phyloP scores from a whole-genome alignment of 345 rosid genomes.

The Populus simonii region DNA sequence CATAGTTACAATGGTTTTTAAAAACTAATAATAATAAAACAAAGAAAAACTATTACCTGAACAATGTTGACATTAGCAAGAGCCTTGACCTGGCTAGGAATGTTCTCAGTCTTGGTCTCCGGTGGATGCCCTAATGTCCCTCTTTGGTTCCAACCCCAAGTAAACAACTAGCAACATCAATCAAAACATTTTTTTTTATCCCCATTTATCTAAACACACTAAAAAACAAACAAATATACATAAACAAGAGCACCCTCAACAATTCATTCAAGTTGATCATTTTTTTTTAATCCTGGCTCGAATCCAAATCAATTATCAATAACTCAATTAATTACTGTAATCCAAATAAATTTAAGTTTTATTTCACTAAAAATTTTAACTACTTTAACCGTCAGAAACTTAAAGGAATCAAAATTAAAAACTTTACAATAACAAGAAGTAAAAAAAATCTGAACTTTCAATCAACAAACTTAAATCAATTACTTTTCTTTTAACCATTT shows the following conservation, averaged over 20 bases:
- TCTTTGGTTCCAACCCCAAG: conserved; percentile 99
- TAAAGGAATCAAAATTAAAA: background rate
- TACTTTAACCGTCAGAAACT: background rate
- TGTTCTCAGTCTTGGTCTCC: conserved; percentile 80
- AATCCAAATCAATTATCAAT: background rate
- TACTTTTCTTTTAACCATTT: background rate
- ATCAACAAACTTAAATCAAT: background rate
- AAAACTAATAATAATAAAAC: background rate
- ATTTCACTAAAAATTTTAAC: background rate
- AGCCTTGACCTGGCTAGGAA: conserved; percentile 57
- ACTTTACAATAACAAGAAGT: background rate
- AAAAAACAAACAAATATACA: background rate
- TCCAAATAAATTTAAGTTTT: background rate
- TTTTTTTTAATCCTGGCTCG: background rate
- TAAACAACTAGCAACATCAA: conserved; percentile 62
- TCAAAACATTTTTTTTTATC: background rate
- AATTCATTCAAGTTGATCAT: background rate
- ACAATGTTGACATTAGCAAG: conserved; percentile 64
- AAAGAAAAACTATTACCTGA: conserved; percentile 49
- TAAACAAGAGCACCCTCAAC: background rate
- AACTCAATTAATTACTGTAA: background rate
- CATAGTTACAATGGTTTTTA: background rate
- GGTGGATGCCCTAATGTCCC: conserved; percentile 96
- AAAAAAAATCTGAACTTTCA: background rate
- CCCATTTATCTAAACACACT: background rate